phyloP scores from a whole-genome alignment of 805 yeast genomes.

The Kodamaea restingae region DNA sequence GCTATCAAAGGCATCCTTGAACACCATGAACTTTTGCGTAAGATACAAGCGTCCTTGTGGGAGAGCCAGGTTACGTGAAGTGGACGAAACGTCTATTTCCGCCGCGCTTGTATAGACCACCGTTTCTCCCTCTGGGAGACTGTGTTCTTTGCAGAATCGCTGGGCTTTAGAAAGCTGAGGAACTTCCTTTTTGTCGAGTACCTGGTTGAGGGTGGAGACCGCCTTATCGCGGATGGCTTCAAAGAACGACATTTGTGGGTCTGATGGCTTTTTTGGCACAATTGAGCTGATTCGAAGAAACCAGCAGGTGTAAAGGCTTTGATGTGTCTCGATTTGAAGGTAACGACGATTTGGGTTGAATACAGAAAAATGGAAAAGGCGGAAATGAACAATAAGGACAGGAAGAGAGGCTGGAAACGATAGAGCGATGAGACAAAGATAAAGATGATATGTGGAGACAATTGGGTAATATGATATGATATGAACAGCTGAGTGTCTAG shows the following conservation, averaged over 20 bases:
- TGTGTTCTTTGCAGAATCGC: constrained; percentile 59
- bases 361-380: too few relatives aligned
- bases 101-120: constrained; percentile 65
- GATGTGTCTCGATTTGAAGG: too few relatives aligned
- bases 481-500: too few relatives aligned
- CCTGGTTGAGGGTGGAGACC: constrained; percentile 40
- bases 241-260: constrained; percentile 47
- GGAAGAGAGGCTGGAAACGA: too few relatives aligned
- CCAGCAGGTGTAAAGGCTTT: background rate
- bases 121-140: constrained; percentile 66
- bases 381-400: too few relatives aligned
- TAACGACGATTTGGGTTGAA: too few relatives aligned
- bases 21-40: constrained; percentile 72
- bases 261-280: too few relatives aligned
- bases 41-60: constrained; percentile 65
- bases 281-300: background rate
- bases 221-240: constrained; percentile 46
- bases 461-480: too few relatives aligned
- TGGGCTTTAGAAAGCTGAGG: constrained; percentile 63
- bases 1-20: constrained; percentile 66
- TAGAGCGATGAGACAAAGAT: too few relatives aligned
- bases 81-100: constrained; percentile 41
- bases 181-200: constrained; percentile 39
- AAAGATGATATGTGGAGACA: too few relatives aligned
- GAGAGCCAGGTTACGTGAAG: constrained; percentile 19